Evolutionary conservation across 768 basidiomycete species (phyloP).

Genomic region (Suillus subalutaceus): DNA sequence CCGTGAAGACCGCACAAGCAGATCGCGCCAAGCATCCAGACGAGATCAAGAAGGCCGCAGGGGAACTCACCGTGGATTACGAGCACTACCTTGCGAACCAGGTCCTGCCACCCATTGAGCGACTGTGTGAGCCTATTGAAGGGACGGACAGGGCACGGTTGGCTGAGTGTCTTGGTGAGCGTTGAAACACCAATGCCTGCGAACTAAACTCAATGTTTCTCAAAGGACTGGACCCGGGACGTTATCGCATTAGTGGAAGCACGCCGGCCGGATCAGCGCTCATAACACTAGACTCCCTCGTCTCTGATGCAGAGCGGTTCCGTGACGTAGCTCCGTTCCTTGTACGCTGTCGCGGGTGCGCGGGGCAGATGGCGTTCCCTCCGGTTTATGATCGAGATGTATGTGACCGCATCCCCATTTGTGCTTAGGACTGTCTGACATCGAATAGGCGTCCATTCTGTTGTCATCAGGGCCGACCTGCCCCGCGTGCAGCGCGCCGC

Average conservation of each 20-base stretch:
- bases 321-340: conserved; percentile 70
- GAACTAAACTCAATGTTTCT: background rate
- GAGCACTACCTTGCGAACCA: conserved; percentile 92
- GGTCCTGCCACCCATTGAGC: conserved; percentile 91
- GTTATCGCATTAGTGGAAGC: conserved; percentile 48
- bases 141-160: conserved; percentile 91
- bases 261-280: conserved; percentile 64
- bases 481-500: conserved; percentile 56
- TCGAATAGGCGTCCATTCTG: conserved; percentile 64
- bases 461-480: conserved; percentile 69
- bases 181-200: conserved; percentile 11
- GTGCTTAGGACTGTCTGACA: conserved; percentile 9
- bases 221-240: conserved; percentile 62
- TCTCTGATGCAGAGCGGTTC: conserved; percentile 88
- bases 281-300: conserved; percentile 82
- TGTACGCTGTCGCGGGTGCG: conserved; percentile 79
- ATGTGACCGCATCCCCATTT: conserved; percentile 19
- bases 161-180: conserved; percentile 91
- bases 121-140: conserved; percentile 94
- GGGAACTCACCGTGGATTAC: conserved; percentile 78
- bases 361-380: conserved; percentile 56
- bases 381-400: conserved; percentile 66
- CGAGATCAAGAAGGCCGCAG: conserved; percentile 72
- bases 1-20: conserved; percentile 77
- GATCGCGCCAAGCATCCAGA: conserved; percentile 94